Conservation (phyloP, 371 early-diverging fungal genomes). For the Chytridium lagenaria region DNA sequence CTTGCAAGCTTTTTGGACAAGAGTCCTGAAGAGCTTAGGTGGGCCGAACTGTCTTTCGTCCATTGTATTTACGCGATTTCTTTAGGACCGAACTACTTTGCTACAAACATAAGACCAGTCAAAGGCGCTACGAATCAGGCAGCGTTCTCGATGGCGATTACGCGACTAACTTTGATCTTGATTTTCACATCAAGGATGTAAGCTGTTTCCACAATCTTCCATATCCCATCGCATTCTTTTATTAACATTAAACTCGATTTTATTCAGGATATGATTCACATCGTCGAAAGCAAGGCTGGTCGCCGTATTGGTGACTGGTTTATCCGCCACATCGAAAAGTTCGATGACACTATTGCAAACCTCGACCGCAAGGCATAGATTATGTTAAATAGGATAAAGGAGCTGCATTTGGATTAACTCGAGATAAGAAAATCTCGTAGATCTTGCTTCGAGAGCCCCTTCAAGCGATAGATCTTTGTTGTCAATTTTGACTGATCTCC, state of each 20-base stretch:
- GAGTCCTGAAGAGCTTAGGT: constrained; percentile 76
- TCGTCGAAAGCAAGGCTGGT: constrained; percentile 91
- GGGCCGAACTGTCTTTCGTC: neutral
- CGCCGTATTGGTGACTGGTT: constrained; percentile 95
- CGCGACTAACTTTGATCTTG: constrained; percentile 81
- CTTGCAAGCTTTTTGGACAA: constrained; percentile 88
- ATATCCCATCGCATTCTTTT: neutral
- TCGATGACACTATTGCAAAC: constrained; percentile 39
- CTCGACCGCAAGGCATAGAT: constrained; percentile 17
- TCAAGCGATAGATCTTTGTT: constrained; percentile 28
- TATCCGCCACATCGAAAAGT: constrained; percentile 87
- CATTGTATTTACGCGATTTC: neutral
- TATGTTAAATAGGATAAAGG: neutral
- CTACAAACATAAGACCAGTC: constrained; percentile 91
- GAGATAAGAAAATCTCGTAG: neutral
- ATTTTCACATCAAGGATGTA: constrained; percentile 84
- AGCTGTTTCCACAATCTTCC: neutral
- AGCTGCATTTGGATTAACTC: neutral
- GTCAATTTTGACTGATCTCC: constrained; percentile 3
- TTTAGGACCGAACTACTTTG: constrained; percentile 78
- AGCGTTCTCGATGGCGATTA: constrained; percentile 77
- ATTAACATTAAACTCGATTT: constrained; percentile 12
- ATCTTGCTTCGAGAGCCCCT: constrained; percentile 27
- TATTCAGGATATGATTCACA: constrained; percentile 89
- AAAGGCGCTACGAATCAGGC: constrained; percentile 75